phyloP scores from a whole-genome alignment of 805 yeast genomes.

The Starmerella sirachaensis region DNA sequence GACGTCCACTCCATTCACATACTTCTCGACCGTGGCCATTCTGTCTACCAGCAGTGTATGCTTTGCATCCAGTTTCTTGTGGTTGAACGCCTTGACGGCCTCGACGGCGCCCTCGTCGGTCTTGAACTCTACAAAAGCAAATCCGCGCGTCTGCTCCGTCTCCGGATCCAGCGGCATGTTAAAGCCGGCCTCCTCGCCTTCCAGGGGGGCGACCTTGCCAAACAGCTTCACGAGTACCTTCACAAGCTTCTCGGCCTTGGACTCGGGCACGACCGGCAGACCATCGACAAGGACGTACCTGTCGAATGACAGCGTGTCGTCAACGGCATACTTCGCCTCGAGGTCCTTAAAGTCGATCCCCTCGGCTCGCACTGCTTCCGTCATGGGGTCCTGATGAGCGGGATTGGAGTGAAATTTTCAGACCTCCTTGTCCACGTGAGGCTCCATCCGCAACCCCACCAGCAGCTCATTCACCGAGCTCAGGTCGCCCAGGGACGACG shows the following conservation, averaged over 20 bases:
- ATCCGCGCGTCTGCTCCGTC: constrained; percentile 72
- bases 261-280: constrained; percentile 86
- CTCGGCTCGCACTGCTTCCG: constrained; percentile 11
- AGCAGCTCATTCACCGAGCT: no score
- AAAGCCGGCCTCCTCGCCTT: constrained; percentile 38
- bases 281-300: constrained; percentile 83
- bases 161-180: constrained; percentile 56
- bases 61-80: constrained; percentile 85
- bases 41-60: constrained; percentile 80
- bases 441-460: no score
- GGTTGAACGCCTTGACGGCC: constrained; percentile 70
- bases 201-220: constrained; percentile 61
- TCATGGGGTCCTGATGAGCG: constrained; percentile 7
- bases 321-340: constrained; percentile 60
- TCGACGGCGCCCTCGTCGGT: constrained; percentile 54
- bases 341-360: constrained; percentile 66
- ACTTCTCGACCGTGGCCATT: constrained; percentile 33
- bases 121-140: constrained; percentile 66
- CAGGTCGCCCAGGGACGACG: no score
- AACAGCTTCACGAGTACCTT: constrained; percentile 79
- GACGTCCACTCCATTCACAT: constrained; percentile 35
- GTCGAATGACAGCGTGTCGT: constrained; percentile 52
- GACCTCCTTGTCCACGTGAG: constrained; percentile 4
- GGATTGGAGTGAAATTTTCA: constrained; percentile 7
- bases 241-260: constrained; percentile 69